Evolutionary conservation across 768 basidiomycete species (phyloP), one percentile per base, ranked within the genome.

Genomic region (Boletales sp.): DNA sequence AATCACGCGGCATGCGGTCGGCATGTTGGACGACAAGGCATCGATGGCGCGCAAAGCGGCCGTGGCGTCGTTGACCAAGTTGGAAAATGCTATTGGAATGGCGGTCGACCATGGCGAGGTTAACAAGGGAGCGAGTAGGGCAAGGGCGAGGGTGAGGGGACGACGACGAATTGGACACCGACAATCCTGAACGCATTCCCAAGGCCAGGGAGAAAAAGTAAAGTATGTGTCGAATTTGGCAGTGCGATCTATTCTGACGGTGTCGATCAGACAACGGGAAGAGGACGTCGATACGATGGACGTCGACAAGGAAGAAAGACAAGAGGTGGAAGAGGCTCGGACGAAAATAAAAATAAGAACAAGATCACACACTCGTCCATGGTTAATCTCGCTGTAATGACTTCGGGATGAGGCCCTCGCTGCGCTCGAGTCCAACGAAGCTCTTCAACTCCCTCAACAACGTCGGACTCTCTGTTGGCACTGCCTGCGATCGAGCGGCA

Each of bases 21-120:
- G 74, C 3, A 84, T 88, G 21, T 74, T 99, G 41, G 85, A 92
- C 57, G 95, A 98, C 72, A 98, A 98, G 70, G 84, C 83, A 2
- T 81, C 90, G 17, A 82, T 78, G 8, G 94, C 94, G n/a, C 78
- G 95, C 59, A 90, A 91, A 69, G 80, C 80, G 44, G 87, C 93
- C 15, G 84, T 89, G 40, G 77, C 81, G 17, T 72, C 97, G 25
- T 69, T 98, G 18, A 79, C 81, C 40, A 82, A 28, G 25, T 28
- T 28, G 25, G 25, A 25, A 25, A 5, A 25, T 25, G 21, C 21
- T 5, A 5, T 25, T 25, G 21, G 5, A 25, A 25, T 25, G 21
- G 21, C 21, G 21, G 5, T 25, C 5, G 5, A 25, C 3, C 21
- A 25, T 25, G 21, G 5, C 5, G 21, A 25, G 21, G 21, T 5